phyloP scores from a whole-genome alignment of 75 land plant species.

The Pinus albicaulis region DNA sequence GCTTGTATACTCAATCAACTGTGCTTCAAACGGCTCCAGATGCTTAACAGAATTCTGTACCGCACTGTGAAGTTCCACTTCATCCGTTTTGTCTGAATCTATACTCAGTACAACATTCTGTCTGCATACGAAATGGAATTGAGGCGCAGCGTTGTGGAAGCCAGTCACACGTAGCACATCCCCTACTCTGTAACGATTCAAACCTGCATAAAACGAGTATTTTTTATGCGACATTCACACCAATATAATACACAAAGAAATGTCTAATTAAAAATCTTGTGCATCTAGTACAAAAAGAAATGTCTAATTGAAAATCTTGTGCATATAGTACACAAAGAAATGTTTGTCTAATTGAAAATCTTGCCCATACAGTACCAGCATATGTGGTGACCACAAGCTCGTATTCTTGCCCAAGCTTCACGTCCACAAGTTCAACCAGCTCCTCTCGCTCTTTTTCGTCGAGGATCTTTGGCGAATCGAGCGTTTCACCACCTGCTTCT shows the following conservation, averaged over 20 bases:
- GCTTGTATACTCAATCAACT: slow-evolving; percentile 76
- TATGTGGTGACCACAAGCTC: slow-evolving; percentile 90
- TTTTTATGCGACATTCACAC: too few species aligned
- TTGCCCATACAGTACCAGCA: slow-evolving; percentile 36
- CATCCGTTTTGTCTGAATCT: slow-evolving; percentile 80
- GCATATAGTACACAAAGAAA: background rate
- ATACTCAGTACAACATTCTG: slow-evolving; percentile 75
- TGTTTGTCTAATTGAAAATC: background rate
- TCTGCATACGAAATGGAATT: slow-evolving; percentile 60
- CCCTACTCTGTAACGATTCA: slow-evolving; percentile 62
- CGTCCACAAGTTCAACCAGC: slow-evolving; percentile 50
- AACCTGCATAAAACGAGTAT: slow-evolving; percentile 33
- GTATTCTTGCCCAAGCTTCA: slow-evolving; percentile 79
- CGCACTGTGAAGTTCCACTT: slow-evolving; percentile 77
- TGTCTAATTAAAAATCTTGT: too few species aligned
- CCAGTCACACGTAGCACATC: slow-evolving; percentile 74
- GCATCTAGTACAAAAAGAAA: too few species aligned
- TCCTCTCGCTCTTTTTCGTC: background rate
- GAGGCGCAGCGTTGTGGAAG: slow-evolving; percentile 71
- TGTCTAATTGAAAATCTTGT: too few species aligned
- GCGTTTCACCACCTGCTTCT: slow-evolving; percentile 3
- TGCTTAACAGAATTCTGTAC: slow-evolving; percentile 44
- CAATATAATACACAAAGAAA: too few species aligned
- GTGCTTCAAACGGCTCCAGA: slow-evolving; percentile 21
- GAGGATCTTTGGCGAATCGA: background rate